Evolutionary conservation across 345 rosid species (phyloP).

Genomic region (Hibiscus syriacus): DNA sequence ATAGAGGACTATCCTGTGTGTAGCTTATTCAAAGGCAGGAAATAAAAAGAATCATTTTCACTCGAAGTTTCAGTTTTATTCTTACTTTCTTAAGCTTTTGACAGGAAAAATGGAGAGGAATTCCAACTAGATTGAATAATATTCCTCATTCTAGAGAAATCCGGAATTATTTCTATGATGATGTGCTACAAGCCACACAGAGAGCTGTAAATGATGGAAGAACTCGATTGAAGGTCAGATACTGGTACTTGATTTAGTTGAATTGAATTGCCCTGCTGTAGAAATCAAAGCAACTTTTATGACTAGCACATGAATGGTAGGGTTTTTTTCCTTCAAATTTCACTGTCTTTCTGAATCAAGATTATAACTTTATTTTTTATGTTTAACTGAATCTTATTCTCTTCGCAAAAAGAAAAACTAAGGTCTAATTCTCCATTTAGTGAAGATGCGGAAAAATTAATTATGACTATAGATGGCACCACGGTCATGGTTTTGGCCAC

Average conservation of each 20-base stretch:
- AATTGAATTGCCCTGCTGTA: neutral
- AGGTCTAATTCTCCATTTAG: neutral
- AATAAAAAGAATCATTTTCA: no score
- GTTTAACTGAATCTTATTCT: neutral
- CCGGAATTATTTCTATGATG: slow-evolving; percentile 77
- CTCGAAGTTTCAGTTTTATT: slow-evolving; percentile 8
- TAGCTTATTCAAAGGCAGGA: neutral
- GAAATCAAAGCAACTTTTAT: neutral
- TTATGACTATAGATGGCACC: neutral
- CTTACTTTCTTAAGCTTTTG: slow-evolving; percentile 30
- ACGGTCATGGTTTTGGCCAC: neutral
- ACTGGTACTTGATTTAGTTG: slow-evolving; percentile 2
- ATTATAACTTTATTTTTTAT: neutral
- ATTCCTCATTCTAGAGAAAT: slow-evolving; percentile 95
- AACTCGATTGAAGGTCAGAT: slow-evolving; percentile 61
- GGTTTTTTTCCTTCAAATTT: neutral
- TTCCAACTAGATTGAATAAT: slow-evolving; percentile 86
- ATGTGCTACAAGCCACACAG: slow-evolving; percentile 69
- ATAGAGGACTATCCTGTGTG: no score
- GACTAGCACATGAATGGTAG: neutral
- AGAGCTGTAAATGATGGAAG: slow-evolving; percentile 71
- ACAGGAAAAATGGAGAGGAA: slow-evolving; percentile 88
- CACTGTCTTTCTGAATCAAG: neutral
- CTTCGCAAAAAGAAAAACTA: neutral
- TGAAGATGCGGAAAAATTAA: neutral